Conservation (phyloP, 768 basidiomycete genomes). For the Lyophyllum semitale region DNA sequence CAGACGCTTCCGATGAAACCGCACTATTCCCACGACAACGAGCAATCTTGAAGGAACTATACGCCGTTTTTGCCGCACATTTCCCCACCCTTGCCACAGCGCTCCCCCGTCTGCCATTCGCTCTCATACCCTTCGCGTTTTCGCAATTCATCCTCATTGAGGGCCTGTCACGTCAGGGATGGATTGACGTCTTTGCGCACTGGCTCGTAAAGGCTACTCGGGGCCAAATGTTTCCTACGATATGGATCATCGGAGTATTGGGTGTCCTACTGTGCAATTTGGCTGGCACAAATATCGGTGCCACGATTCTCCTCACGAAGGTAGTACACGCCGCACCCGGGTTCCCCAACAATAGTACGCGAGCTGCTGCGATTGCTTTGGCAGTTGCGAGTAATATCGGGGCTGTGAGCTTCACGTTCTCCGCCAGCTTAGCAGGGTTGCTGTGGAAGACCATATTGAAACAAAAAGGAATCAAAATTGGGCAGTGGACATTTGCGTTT, state of each 20-base stretch:
- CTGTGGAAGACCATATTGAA: constrained; percentile 77
- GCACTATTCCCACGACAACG: constrained; percentile 22
- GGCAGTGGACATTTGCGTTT: constrained; percentile 62
- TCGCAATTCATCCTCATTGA: constrained; percentile 95
- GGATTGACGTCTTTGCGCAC: constrained; percentile 83
- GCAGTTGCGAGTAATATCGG: constrained; percentile 91
- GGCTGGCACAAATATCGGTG: constrained; percentile 27
- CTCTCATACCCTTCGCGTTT: constrained; percentile 89
- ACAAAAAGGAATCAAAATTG: constrained; percentile 71
- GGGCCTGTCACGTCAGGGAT: constrained; percentile 80
- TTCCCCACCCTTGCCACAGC: constrained; percentile 78
- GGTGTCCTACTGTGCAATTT: constrained; percentile 25
- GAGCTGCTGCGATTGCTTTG: constrained; percentile 70
- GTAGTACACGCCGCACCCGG: constrained; percentile 58
- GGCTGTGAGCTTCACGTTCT: constrained; percentile 91
- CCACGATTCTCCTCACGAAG: constrained; percentile 77
- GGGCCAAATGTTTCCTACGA: constrained; percentile 20
- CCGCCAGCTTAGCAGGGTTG: constrained; percentile 88
- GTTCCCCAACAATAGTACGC: constrained; percentile 35
- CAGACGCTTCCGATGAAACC: constrained; percentile 1
- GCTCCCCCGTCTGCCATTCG: constrained; percentile 72
- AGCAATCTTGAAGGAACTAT: constrained; percentile 12
- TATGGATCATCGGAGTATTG: constrained; percentile 24
- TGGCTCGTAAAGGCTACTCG: constrained; percentile 22
- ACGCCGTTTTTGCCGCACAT: constrained; percentile 27